Conservation (phyloP, 2,329 filamentous ascomycete genomes). For the Penicillium sp. region DNA sequence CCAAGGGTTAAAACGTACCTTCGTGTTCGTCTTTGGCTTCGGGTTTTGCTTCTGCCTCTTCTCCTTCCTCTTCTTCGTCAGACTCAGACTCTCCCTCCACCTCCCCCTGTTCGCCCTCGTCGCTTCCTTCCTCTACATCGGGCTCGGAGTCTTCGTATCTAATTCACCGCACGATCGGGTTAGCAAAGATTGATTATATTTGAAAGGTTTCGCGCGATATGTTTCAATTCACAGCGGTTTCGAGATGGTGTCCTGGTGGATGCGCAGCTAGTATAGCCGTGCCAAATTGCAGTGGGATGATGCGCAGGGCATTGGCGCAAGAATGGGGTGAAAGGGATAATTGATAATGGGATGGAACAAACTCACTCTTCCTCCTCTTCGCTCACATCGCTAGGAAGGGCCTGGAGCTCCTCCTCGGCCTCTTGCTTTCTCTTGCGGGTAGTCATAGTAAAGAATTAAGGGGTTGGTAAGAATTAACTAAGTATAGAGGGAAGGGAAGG, state of each 20-base stretch:
- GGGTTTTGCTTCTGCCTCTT: slow-evolving; percentile 4
- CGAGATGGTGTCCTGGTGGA: not conserved
- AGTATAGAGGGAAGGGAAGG: slow-evolving; percentile 19
- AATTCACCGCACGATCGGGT: not conserved
- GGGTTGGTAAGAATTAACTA: slow-evolving; percentile 30
- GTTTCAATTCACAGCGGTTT: not conserved
- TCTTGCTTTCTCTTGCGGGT: slow-evolving; percentile 54
- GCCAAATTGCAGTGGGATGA: not conserved
- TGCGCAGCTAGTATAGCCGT: not conserved
- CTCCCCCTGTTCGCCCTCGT: slow-evolving; percentile 32
- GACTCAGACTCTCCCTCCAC: slow-evolving; percentile 33
- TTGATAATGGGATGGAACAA: not conserved
- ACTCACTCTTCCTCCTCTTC: slow-evolving; percentile 54
- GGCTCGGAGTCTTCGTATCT: slow-evolving; percentile 42
- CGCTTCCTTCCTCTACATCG: slow-evolving; percentile 30
- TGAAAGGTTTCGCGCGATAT: not conserved
- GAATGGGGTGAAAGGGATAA: not conserved
- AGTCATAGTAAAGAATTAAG: slow-evolving; percentile 44
- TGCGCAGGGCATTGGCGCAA: not conserved
- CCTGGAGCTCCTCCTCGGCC: slow-evolving; percentile 49
- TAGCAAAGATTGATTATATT: slow-evolving; percentile 9
- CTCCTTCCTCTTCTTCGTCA: slow-evolving; percentile 28
- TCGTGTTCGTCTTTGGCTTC: slow-evolving; percentile 19
- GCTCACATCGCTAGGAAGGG: slow-evolving; percentile 51
- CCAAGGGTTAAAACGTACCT: slow-evolving; percentile 17